Percentiles rank a stretch among this genome's conserved stretches.
Conservation (phyloP, 2,329 filamentous ascomycete species). For the Allantophomopsis cytisporea region DNA sequence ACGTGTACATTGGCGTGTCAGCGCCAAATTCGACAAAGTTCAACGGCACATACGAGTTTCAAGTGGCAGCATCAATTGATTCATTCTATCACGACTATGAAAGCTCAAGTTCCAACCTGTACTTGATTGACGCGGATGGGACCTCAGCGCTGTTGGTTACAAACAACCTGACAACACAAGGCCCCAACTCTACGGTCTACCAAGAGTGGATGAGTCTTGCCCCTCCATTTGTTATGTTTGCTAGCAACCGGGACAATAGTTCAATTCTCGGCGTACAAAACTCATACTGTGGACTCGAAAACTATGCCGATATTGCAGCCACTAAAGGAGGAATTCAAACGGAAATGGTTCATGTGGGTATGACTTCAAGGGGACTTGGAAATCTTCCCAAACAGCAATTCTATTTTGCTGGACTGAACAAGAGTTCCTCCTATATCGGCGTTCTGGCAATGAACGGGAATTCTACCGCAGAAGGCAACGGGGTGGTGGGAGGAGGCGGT, state of each 20-base stretch:
- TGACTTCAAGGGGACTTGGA: slow-evolving; percentile 55
- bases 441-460: slow-evolving; percentile 53
- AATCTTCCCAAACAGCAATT: slow-evolving; percentile 77
- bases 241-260: slow-evolving; percentile 44
- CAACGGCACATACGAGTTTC: slow-evolving; percentile 59
- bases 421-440: slow-evolving; percentile 57
- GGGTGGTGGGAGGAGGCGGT: slow-evolving; percentile 57
- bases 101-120: slow-evolving; percentile 30
- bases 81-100: slow-evolving; percentile 58
- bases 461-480: slow-evolving; percentile 35
- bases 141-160: slow-evolving; percentile 69
- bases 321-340: slow-evolving; percentile 34
- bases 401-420: slow-evolving; percentile 63
- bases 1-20: slow-evolving; percentile 65
- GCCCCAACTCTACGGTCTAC: slow-evolving; percentile 30
- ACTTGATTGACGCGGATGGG: slow-evolving; percentile 77
- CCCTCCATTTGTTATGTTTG: slow-evolving; percentile 67
- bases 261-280: slow-evolving; percentile 56
- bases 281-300: slow-evolving; percentile 71
- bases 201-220: slow-evolving; percentile 38
- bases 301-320: slow-evolving; percentile 47
- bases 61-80: slow-evolving; percentile 74
- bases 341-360: slow-evolving; percentile 37
- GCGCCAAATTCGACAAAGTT: slow-evolving; percentile 44
- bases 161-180: slow-evolving; percentile 47